Conservation (phyloP, 257 asterid genomes). For the Thymus mandschuricus region DNA sequence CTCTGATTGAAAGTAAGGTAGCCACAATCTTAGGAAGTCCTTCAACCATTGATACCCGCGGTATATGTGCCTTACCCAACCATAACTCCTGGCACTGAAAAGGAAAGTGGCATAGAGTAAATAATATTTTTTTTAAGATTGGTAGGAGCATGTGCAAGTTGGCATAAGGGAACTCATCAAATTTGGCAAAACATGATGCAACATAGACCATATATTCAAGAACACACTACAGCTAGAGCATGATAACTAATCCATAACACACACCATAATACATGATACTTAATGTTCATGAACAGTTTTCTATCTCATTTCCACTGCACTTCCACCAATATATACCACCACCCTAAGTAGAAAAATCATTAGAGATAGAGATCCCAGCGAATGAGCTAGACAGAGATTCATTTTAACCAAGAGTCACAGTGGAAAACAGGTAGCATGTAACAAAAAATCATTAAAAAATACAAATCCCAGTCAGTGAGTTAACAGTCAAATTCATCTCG, state of each 20-base stretch:
- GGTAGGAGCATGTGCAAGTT: neutral
- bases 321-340: neutral
- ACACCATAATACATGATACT: neutral
- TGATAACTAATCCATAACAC: neutral
- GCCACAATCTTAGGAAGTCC: conserved; percentile 61
- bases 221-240: conserved; percentile 14
- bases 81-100: conserved; percentile 77
- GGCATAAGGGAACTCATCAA: neutral
- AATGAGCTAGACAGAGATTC: neutral
- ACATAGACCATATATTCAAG: neutral
- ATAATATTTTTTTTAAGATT: neutral
- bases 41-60: conserved; percentile 58
- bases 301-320: conserved; percentile 2
- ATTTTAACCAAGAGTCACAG: neutral
- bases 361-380: neutral
- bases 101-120: conserved; percentile 1
- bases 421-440: neutral
- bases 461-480: neutral
- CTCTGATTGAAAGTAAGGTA: conserved; percentile 65
- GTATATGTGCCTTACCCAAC: conserved; percentile 80
- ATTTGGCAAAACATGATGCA: neutral
- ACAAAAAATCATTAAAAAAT: neutral
- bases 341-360: neutral
- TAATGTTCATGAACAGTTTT: neutral
- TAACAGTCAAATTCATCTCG: too few relatives aligned